Conservation (phyloP, 306 rosid genomes). For the Quercus berberidifolia region DNA sequence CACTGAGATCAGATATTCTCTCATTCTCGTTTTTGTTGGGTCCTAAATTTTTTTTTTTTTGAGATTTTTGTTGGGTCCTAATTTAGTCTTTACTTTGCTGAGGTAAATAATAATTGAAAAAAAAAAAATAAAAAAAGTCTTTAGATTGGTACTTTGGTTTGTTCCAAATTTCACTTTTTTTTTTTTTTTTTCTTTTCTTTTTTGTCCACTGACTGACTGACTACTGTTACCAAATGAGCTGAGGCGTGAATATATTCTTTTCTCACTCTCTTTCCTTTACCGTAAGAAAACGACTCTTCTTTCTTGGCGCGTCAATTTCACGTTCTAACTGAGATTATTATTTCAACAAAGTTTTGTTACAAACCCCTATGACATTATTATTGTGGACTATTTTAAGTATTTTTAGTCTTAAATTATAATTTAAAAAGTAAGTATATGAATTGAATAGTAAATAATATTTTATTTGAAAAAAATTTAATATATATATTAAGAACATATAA, state of each 20-base stretch:
- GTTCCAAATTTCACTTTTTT: neutral
- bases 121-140: neutral
- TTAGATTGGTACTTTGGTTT: neutral
- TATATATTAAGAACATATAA: no score
- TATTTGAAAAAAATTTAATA: no score
- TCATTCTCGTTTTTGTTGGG: neutral
- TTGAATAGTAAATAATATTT: no score
- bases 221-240: neutral
- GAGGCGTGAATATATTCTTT: neutral
- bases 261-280: neutral
- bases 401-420: no score
- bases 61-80: no score
- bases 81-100: neutral
- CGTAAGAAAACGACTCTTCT: neutral
- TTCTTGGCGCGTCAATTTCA: neutral
- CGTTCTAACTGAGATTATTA: neutral
- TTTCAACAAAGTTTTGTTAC: no score
- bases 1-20: conserved; percentile 3
- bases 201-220: neutral
- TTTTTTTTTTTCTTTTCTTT: neutral
- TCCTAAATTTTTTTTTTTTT: no score
- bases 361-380: no score
- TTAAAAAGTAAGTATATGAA: no score
- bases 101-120: neutral
- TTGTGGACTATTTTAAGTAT: no score